Conservation (phyloP, 208 protist genomes). For the Leishmania aethiopica region DNA sequence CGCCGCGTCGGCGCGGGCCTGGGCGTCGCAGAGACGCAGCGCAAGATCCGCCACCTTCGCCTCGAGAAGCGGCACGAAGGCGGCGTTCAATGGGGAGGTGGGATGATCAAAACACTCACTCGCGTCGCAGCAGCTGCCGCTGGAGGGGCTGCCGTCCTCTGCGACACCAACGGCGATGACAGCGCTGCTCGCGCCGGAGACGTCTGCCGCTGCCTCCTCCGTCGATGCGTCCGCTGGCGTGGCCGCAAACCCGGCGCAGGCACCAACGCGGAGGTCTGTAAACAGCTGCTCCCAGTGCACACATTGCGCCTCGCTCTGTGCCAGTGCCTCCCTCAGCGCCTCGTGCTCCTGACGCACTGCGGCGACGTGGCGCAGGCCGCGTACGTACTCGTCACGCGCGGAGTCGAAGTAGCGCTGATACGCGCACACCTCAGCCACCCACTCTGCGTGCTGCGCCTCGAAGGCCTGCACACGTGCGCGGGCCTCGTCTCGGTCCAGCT, state of each 20-base stretch:
- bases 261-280: neutral
- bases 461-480: conserved; percentile 27
- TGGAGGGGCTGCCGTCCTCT: neutral
- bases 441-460: conserved; percentile 15
- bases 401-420: conserved; percentile 11
- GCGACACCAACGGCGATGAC: neutral
- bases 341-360: conserved; percentile 31
- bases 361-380: conserved; percentile 9
- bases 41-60: conserved; percentile 69
- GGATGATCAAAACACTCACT: neutral
- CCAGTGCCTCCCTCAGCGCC: conserved; percentile 29
- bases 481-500: conserved; percentile 24
- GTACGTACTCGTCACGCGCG: conserved; percentile 5
- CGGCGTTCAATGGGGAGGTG: neutral
- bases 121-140: neutral
- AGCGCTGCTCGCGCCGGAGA: conserved; percentile 1
- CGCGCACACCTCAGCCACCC: neutral
- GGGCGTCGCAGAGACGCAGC: conserved; percentile 38
- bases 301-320: conserved; percentile 23
- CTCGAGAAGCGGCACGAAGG: conserved; percentile 38
- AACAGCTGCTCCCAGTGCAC: conserved; percentile 34
- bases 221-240: neutral
- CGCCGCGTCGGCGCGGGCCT: conserved; percentile 26
- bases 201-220: neutral
- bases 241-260: neutral